Evolutionary conservation across 2,329 filamentous ascomycete species (phyloP).

Genomic region (Microsporum ferrugineum): DNA sequence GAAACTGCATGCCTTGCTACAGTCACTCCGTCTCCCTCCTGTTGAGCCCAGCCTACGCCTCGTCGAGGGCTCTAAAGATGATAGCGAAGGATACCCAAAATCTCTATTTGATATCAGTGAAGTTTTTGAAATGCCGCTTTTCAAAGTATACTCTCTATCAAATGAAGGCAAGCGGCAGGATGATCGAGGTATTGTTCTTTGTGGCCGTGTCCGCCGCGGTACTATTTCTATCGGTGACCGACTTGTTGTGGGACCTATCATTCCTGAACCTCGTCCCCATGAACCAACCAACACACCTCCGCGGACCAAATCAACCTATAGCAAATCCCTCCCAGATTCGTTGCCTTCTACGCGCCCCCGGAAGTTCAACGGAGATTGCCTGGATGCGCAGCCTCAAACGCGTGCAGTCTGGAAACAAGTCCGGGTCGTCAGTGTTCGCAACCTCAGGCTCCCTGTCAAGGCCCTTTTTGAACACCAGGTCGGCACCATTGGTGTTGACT

Average conservation of each 20-base stretch:
- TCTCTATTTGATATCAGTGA: conserved; percentile 85
- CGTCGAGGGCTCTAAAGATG: conserved; percentile 8
- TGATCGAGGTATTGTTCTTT: conserved; percentile 60
- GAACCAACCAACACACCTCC: conserved; percentile 14
- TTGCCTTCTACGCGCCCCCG: conserved; percentile 25
- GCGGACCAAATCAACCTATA: conserved; percentile 18
- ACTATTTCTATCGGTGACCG: conserved; percentile 64
- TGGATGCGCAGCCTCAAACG: conserved; percentile 43
- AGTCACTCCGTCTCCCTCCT: conserved; percentile 57
- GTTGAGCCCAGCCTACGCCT: background rate
- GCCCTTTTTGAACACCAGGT: conserved; percentile 69
- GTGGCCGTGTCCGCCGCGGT: conserved; percentile 73
- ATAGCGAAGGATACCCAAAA: conserved; percentile 40
- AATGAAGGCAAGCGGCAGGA: conserved; percentile 31
- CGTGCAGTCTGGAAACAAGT: conserved; percentile 69
- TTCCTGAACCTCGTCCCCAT: conserved; percentile 28
- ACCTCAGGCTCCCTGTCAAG: conserved; percentile 71
- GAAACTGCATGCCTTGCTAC: conserved; percentile 68
- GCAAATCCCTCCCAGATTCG: conserved; percentile 25
- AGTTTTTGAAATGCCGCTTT: conserved; percentile 62
- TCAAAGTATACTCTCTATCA: conserved; percentile 41
- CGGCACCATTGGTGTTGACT: conserved; percentile 70
- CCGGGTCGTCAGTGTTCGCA: conserved; percentile 73
- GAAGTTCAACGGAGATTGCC: conserved; percentile 28
- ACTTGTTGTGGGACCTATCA: conserved; percentile 67